These are phyloP conservation scores for Globisporangium yorkense DNA, from an alignment of 352 stramenopile species.

Conservation along the genomic window DNA sequence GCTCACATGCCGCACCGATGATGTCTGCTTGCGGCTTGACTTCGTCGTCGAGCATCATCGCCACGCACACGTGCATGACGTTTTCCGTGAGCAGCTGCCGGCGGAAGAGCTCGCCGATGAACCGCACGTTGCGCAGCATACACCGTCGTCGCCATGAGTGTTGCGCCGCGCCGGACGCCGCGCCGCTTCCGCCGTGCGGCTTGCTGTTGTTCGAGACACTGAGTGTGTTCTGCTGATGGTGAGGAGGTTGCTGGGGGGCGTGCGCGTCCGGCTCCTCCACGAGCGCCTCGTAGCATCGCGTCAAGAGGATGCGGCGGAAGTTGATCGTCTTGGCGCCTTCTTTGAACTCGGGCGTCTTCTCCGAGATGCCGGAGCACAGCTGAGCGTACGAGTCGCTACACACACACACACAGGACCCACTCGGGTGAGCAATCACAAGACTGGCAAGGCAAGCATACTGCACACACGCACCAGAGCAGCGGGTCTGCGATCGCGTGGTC, in stretches of 20 bases:
- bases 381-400: conserved; percentile 55
- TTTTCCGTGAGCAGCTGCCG: conserved; percentile 77
- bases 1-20: conserved; percentile 58
- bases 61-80: conserved; percentile 79
- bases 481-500: conserved; percentile 67
- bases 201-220: conserved; percentile 14
- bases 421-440: background rate
- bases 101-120: conserved; percentile 75
- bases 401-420: background rate
- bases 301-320: conserved; percentile 72
- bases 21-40: conserved; percentile 52
- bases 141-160: conserved; percentile 69
- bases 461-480: conserved; percentile 36
- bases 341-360: conserved; percentile 74
- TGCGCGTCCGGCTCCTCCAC: conserved; percentile 55
- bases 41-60: conserved; percentile 82
- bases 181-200: conserved; percentile 1
- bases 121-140: conserved; percentile 68
- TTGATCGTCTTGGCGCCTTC: conserved; percentile 82
- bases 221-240: conserved; percentile 7
- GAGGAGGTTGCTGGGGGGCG: background rate
- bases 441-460: background rate
- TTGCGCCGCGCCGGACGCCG: conserved; percentile 16
- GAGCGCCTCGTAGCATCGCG: conserved; percentile 75
- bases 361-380: conserved; percentile 52